Evolutionary conservation across 371 early-diverging fungal genomes (phyloP).

Genomic region (Mucor indicus): DNA sequence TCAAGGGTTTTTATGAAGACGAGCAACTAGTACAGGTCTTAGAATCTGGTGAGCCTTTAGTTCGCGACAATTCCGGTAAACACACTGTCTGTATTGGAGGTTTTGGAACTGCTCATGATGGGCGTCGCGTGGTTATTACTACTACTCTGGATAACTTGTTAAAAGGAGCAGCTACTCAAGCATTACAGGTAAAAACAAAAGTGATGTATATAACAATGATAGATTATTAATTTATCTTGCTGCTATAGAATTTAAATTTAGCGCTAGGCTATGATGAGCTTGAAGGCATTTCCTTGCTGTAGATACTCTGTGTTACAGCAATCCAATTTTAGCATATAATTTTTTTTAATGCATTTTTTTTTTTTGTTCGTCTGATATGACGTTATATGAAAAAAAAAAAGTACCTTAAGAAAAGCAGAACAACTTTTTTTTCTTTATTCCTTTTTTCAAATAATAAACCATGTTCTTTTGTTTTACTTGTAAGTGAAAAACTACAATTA

Average conservation of each 20-base stretch:
- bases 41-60: constrained; percentile 74
- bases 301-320: too few species aligned
- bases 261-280: constrained; percentile 79
- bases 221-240: too few species aligned
- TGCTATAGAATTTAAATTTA: constrained; percentile 79
- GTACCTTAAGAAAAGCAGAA: constrained; percentile 35
- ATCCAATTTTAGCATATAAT: not conserved
- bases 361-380: too few species aligned
- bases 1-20: constrained; percentile 64
- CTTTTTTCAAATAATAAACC: not conserved
- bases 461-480: constrained; percentile 44
- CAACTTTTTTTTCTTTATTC: constrained; percentile 18
- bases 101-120: constrained; percentile 77
- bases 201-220: too few species aligned
- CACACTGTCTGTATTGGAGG: constrained; percentile 91
- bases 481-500: constrained; percentile 7
- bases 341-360: not conserved
- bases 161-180: constrained; percentile 97
- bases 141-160: constrained; percentile 93
- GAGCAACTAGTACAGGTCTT: constrained; percentile 82
- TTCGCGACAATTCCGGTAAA: constrained; percentile 80
- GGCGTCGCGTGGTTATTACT: constrained; percentile 82
- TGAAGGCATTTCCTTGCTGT: constrained; percentile 76
- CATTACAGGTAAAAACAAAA: constrained; percentile 77
- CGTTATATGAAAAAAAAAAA: constrained; percentile 7